phyloP scores from a whole-genome alignment of 176 grass and related monocot genomes.

The Rhynchospora breviuscula region DNA sequence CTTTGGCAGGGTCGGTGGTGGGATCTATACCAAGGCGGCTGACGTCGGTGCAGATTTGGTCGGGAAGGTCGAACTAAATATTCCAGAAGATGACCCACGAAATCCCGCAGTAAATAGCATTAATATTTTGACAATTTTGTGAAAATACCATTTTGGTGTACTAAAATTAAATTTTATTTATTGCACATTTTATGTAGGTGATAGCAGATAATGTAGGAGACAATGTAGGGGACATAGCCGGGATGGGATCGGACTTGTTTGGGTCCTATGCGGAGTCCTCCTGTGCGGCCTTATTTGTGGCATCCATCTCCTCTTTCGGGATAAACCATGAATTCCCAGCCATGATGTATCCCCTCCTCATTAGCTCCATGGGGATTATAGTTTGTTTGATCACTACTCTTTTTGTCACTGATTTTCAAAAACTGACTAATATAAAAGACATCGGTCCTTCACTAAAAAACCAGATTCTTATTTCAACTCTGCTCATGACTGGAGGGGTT shows the following conservation, averaged over 20 bases:
- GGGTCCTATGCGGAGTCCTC: slow-evolving; percentile 87
- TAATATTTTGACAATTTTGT: too few species aligned
- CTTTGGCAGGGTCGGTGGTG: slow-evolving; percentile 67
- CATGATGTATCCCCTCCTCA: slow-evolving; percentile 56
- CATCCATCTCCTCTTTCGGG: slow-evolving; percentile 75
- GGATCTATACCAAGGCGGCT: slow-evolving; percentile 75
- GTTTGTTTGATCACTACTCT: slow-evolving; percentile 52
- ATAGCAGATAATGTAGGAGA: slow-evolving; percentile 90
- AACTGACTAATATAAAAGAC: slow-evolving; percentile 11
- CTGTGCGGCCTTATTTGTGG: slow-evolving; percentile 73
- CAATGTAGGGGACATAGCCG: slow-evolving; percentile 88
- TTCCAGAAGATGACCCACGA: slow-evolving; percentile 77
- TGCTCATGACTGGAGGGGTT: slow-evolving; percentile 54
- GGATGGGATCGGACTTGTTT: slow-evolving; percentile 88
- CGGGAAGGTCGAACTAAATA: slow-evolving; percentile 65
- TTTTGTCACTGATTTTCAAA: slow-evolving; percentile 40
- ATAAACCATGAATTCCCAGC: slow-evolving; percentile 39
- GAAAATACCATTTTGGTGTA: too few species aligned
- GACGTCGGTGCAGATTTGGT: slow-evolving; percentile 84
- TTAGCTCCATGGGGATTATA: slow-evolving; percentile 50
- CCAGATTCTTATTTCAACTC: slow-evolving; percentile 68
- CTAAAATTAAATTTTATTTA: too few species aligned
- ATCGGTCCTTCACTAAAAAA: slow-evolving; percentile 41
- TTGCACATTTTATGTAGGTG: slow-evolving; percentile 33
- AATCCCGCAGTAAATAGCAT: slow-evolving; percentile 51